Evolutionary conservation across 352 stramenopile genomes (phyloP), one percentile per base, ranked within the genome.

Genomic region (Phytophthora pini): DNA sequence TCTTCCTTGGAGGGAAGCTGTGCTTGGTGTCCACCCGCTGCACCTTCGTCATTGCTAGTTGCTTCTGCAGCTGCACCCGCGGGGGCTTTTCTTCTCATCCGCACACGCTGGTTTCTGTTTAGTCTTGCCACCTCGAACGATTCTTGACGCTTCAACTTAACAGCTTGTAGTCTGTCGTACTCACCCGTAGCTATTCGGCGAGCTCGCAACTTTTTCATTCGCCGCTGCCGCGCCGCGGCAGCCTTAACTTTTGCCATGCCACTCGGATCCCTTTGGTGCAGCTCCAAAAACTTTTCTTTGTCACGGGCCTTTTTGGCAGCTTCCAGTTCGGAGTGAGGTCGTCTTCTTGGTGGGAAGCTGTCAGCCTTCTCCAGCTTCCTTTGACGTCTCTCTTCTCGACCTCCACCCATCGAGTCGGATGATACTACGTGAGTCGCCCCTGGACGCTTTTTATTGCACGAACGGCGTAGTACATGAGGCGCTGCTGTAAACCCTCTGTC

Each of bases 121-220:
- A 65, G 12, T 13, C 46, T 61, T 8, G 31, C 44, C 12, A 26
- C 29, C 29, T 58, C 29, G 4, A 13, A 40, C 15, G n/a, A 50
- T 11, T 62, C 54, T 0, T 50, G 56, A 6, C 57, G 57, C 36
- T 64, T 67, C 9, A 58, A 40, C 31, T 72, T 72, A 13, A 59
- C 8, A 15, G 64, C 50, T 29, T 17, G 9, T 34, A 62, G 45
- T 55, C 51, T 43, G 12, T 46, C 36, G 20, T 50, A n/a, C 31
- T 68, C 64, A 29, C 57, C 64, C 4, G 49, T 68, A 39, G 64
- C 64, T 34, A 49, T 55, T 44, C 64, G 44, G 29, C 64, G 64
- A 7, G 41, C 58, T 41, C 26, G 34, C 12, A 72, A 26, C 36
- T 72, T 72, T 9, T 31, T 56, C 64, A 68, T 72, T 38, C 64